A percentile compares a stretch with the other conserved stretches of the same genome.
phyloP scores from a whole-genome alignment of 148 eudicot genomes.

The Chenopodium album region DNA sequence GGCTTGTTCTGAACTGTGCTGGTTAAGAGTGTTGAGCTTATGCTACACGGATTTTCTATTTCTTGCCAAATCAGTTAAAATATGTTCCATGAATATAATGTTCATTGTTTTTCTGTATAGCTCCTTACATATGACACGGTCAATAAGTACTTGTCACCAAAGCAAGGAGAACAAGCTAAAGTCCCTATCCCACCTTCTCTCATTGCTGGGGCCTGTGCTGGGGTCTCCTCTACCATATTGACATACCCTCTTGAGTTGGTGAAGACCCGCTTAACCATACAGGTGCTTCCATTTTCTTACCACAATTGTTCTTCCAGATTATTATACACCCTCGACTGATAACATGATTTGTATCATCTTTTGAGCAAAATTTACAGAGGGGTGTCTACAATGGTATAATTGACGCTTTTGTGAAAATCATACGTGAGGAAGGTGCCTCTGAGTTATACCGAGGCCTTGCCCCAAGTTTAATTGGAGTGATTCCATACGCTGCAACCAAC shows the following conservation, averaged over 20 bases:
- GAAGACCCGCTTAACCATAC: slow-evolving; percentile 92
- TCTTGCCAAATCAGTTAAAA: neutral
- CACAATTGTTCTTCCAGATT: neutral
- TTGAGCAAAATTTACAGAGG: slow-evolving; percentile 43
- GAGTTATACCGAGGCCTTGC: slow-evolving; percentile 82
- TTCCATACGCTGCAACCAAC: slow-evolving; percentile 80
- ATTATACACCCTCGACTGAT: neutral
- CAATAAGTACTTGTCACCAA: slow-evolving; percentile 71
- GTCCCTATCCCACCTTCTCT: slow-evolving; percentile 79
- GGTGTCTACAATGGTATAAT: slow-evolving; percentile 62
- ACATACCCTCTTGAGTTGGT: slow-evolving; percentile 97
- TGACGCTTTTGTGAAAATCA: slow-evolving; percentile 69
- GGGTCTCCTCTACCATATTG: slow-evolving; percentile 76
- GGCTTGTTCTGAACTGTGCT: neutral
- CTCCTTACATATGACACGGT: slow-evolving; percentile 86
- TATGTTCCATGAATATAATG: neutral
- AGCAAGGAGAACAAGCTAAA: slow-evolving; percentile 65
- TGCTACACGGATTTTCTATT: slow-evolving; percentile 2
- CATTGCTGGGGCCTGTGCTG: slow-evolving; percentile 94
- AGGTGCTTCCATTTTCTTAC: slow-evolving; percentile 43
- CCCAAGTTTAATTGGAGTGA: slow-evolving; percentile 73
- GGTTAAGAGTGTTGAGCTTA: neutral
- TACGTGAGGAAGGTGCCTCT: slow-evolving; percentile 62
- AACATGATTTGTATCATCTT: neutral
- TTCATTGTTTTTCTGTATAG: slow-evolving; percentile 42